Evolutionary conservation across 192 early-diverging fungal genomes (phyloP).

Genomic region (Cetraspora pellucida): DNA sequence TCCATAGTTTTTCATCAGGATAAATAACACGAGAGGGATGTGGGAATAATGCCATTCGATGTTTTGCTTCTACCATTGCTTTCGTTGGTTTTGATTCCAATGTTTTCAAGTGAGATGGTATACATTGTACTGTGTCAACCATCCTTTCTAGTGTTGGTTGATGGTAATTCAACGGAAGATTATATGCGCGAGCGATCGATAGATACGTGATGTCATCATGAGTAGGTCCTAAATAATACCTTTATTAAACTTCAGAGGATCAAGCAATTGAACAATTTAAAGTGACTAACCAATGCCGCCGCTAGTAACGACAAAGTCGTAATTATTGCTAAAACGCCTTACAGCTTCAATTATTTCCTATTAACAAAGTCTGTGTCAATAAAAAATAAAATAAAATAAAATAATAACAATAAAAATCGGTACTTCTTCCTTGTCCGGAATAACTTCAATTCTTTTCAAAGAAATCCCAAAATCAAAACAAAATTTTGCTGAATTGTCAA

Average conservation of each 20-base stretch:
- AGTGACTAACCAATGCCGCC: conserved; percentile 65
- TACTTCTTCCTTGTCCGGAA: conserved; percentile 54
- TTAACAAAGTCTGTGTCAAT: conserved; percentile 40
- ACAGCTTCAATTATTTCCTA: conserved; percentile 51
- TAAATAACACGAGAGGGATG: conserved; percentile 40
- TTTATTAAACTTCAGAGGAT: neutral
- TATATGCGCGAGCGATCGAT: conserved; percentile 63
- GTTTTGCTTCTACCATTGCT: conserved; percentile 40
- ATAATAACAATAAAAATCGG: conserved; percentile 31
- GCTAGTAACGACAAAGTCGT: conserved; percentile 68
- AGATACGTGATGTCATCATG: conserved; percentile 72
- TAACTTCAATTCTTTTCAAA: conserved; percentile 57
- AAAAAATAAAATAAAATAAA: neutral
- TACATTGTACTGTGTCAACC: conserved; percentile 37
- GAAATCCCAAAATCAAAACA: conserved; percentile 65
- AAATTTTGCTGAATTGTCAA: conserved; percentile 46
- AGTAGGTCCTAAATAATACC: conserved; percentile 48
- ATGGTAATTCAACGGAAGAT: conserved; percentile 54
- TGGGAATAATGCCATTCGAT: conserved; percentile 73
- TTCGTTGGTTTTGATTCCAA: neutral
- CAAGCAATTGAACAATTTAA: neutral
- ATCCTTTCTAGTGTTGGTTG: conserved; percentile 58
- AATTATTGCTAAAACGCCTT: conserved; percentile 45
- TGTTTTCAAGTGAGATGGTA: neutral
- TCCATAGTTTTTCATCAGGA: conserved; percentile 62